These are phyloP conservation scores for Cordia subcordata DNA, from an alignment of 257 asterid genomes.

Conservation along the genomic window DNA sequence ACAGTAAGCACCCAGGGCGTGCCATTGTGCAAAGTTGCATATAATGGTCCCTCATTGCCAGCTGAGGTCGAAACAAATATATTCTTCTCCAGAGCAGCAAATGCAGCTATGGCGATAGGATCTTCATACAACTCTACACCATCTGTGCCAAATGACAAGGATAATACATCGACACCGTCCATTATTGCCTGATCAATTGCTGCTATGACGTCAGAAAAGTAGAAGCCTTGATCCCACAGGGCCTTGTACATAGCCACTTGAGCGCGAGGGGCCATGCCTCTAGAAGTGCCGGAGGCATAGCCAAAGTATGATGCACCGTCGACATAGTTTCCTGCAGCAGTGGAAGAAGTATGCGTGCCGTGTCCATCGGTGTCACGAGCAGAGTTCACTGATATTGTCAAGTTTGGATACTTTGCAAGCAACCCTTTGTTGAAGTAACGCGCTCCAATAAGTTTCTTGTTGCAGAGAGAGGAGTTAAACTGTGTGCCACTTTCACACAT, in stretches of 20 bases:
- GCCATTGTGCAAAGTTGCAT: conserved; percentile 20
- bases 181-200: conserved; percentile 50
- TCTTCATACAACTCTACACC: conserved; percentile 13
- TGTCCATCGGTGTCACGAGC: conserved; percentile 47
- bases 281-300: conserved; percentile 53
- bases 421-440: conserved; percentile 35
- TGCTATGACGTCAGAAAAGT: conserved; percentile 35
- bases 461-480: conserved; percentile 8
- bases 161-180: conserved; percentile 40
- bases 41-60: conserved; percentile 21
- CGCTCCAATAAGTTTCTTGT: conserved; percentile 30
- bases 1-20: conserved; percentile 35
- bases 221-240: conserved; percentile 21
- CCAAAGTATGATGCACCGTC: conserved; percentile 52
- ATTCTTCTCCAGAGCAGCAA: conserved; percentile 38
- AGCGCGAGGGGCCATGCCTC: conserved; percentile 50
- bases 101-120: conserved; percentile 39
- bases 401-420: conserved; percentile 21
- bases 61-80: conserved; percentile 39
- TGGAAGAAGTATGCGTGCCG: conserved; percentile 74
- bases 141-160: conserved; percentile 22
- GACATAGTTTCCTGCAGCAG: conserved; percentile 56
- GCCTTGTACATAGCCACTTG: conserved; percentile 34
- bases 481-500: conserved; percentile 5
- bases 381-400: conserved; percentile 23